These are phyloP conservation scores for Microsporum audouinii DNA, from an alignment of 2,329 filamentous ascomycete species.

Conservation along the genomic window DNA sequence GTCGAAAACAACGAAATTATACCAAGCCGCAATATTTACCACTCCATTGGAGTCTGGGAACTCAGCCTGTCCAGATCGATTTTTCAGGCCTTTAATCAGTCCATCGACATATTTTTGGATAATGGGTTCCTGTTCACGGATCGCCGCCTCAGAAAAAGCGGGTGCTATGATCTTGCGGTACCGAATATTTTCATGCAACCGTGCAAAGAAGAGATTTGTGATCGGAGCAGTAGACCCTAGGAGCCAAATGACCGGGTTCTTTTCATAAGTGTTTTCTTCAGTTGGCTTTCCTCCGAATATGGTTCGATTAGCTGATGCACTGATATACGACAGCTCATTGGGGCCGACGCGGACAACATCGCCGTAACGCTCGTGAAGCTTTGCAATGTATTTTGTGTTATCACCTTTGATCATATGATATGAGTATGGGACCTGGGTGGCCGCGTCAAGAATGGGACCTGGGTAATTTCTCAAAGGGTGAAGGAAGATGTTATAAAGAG, in stretches of 20 bases:
- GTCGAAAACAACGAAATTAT: background rate
- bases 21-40: background rate
- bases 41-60: background rate
- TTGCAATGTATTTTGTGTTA: slow-evolving; percentile 1
- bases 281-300: background rate
- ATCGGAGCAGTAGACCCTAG: background rate
- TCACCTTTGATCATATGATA: slow-evolving; percentile 11
- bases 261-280: background rate
- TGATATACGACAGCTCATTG: slow-evolving; percentile 12
- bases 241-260: background rate
- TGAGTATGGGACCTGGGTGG: slow-evolving; percentile 17
- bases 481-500: slow-evolving; percentile 21
- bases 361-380: slow-evolving; percentile 22
- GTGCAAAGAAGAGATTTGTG: background rate
- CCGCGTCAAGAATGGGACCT: slow-evolving; percentile 18
- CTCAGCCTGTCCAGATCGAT: background rate
- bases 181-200: background rate
- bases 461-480: slow-evolving; percentile 22
- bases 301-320: background rate
- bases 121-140: background rate
- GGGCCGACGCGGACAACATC: slow-evolving; percentile 22
- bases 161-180: background rate
- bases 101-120: background rate
- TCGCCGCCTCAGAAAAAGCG: background rate
- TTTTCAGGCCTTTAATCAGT: background rate